Base-by-base conservation (phyloP, 176 grass and related monocot genomes). In the Zoysia pacifica region DNA sequence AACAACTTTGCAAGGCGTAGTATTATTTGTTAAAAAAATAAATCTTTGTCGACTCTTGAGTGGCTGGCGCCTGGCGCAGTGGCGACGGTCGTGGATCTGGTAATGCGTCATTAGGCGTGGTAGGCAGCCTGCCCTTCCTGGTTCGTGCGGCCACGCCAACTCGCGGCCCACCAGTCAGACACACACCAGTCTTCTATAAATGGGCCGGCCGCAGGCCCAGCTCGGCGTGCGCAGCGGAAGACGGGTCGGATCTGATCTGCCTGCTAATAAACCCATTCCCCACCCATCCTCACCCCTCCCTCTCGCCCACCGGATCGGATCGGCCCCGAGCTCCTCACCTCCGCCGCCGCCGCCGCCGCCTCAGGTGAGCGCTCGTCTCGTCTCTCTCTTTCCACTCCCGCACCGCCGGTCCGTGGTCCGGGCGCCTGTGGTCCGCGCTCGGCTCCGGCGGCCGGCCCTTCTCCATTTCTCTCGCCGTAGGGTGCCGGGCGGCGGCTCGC, bases 211-310 rank as follows among this genome's bases (percentile, higher is more conserved):
- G 40, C 47, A 5, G 39, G 28, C 84, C 69, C 51, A 55, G 18
- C 67, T 37, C 67, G 49, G 8, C 49, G 76, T 74, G 83, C 49
- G 71, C 48, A 38, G 49, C 40, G 48, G 61, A 28, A 28, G 28
- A 42, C 76, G 69, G 83, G 83, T 86, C 83, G 76, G 83, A 67
- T 86, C 77, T 73, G 28, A 28, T 28, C 28, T 28, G 0, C 28
- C 28, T 28, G 11, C 40, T 7, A 68, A 51, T 35, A 11, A 58
- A 58, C 55, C 55, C 55, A 58, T 58, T 58, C 55, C 55, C 18
- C 55, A 19, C 60, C 20, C 3, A 20, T 11, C 60, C 0, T 12
- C 13, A 40, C 11, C 0, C 49, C n/a, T 9, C 41, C 8, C 18
- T 6, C 68, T 1, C 43, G 36, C 41, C 74, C 44, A 4, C 73